Percentiles rank a stretch among this genome's conserved stretches.
phyloP scores from a whole-genome alignment of 768 basidiomycete genomes.

The Candolleomyces efflorescens region DNA sequence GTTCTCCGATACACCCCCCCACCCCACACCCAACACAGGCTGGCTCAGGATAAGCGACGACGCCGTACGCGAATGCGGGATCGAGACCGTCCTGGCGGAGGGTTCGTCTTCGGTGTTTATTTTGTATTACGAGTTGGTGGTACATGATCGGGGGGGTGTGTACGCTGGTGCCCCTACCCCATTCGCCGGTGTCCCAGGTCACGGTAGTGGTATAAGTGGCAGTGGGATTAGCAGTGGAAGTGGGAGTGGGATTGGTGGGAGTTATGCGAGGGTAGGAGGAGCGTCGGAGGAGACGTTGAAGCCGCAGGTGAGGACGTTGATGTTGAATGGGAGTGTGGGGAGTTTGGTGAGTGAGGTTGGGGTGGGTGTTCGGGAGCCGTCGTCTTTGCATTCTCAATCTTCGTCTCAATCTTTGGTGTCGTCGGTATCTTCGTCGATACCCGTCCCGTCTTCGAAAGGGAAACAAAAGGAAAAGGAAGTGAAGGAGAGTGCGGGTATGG shows the following conservation, averaged over 20 bases:
- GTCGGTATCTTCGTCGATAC: conserved; percentile 9
- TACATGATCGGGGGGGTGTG: conserved; percentile 23
- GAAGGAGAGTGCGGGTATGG: too few relatives aligned
- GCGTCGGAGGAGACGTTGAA: conserved; percentile 56
- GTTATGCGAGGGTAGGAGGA: too few relatives aligned
- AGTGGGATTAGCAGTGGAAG: conserved; percentile 6
- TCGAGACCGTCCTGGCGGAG: conserved; percentile 70
- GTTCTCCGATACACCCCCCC: conserved; percentile 15
- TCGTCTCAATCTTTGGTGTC: too few relatives aligned
- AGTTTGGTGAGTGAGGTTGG: conserved; percentile 45
- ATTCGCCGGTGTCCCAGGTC: too few relatives aligned
- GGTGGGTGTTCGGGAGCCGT: conserved; percentile 24
- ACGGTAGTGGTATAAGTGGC: not conserved
- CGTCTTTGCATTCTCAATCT: too few relatives aligned
- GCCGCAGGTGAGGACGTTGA: conserved; percentile 40
- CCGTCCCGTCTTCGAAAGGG: not conserved
- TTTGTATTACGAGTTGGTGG: conserved; percentile 85
- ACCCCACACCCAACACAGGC: conserved; percentile 47
- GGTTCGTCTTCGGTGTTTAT: conserved; percentile 74
- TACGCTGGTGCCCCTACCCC: conserved; percentile 16
- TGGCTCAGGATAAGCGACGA: conserved; percentile 93
- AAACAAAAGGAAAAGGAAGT: not conserved
- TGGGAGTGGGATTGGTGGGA: too few relatives aligned
- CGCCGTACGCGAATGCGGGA: conserved; percentile 67
- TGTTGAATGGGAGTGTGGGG: conserved; percentile 43